Evolutionary conservation across 805 yeast genomes (phyloP), one percentile per base, ranked within the genome.

Genomic region (Pichia occidentalis): DNA sequence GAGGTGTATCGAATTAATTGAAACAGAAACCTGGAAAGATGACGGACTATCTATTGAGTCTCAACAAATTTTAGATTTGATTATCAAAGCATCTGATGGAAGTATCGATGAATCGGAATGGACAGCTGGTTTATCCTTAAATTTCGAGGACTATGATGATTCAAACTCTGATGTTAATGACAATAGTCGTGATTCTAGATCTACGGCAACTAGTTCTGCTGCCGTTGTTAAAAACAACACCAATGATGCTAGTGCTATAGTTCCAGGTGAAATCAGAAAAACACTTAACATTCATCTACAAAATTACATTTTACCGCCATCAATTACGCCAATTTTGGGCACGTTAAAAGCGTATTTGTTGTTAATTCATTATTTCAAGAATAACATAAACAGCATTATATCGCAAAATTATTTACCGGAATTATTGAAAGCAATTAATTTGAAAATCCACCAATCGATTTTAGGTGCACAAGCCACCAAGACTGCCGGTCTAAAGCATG

Each of bases 11-110:
- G 53, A 53, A 4, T 61, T 66, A 13, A 64, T 84, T 39, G 88
- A 83, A 35, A 63, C 64, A 32, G 97, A 88, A 47, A 63, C 63
- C 17, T 90, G 97, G 97, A 75, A 73, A 42, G 95, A 88, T 37
- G 73, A 71, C 14, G 71, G 73, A n/a, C 72, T 78, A 8, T 53
- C 73, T 0, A 53, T 61, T 1, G 53, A 54, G 1, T 56, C 77
- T 2, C 88, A 82, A 50, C 48, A 39, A 4, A 51, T 60, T 11
- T 70, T 77, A 4, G 74, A 75, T 48, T 68, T 67, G 29, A 68
- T 82, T 10, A 64, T 71, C 1, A 64, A 66, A 11, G 58, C 74
- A n/a, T 63, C 67, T 2, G 51, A 65, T 9, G 55, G 52, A 19
- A 52, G 48, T 12, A 45, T 55, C 32, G 77, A 72, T 39, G 73